Evolutionary conservation across 2,329 filamentous ascomycete species (phyloP).

Genomic region (Dendryphion nanum): DNA sequence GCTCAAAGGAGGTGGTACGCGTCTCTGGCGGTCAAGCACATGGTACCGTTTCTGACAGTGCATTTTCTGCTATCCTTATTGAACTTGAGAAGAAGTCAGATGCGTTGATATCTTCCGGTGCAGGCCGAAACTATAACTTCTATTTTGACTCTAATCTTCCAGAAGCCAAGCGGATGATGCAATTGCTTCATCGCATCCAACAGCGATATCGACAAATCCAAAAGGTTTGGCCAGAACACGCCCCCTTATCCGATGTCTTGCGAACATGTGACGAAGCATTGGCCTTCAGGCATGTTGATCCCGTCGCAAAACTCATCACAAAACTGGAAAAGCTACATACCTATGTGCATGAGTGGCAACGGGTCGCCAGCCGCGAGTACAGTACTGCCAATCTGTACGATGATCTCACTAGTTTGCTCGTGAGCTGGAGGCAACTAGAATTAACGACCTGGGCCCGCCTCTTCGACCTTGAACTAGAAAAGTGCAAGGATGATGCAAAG

Average conservation of each 20-base stretch:
- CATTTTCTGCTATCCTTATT: conserved; percentile 67
- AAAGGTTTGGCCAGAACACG: conserved; percentile 66
- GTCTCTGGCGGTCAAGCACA: conserved; percentile 24
- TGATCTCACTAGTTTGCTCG: conserved; percentile 73
- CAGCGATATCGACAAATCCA: conserved; percentile 69
- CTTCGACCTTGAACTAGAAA: conserved; percentile 78
- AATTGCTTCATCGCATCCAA: conserved; percentile 67
- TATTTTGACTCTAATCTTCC: conserved; percentile 77
- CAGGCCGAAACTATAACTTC: conserved; percentile 68
- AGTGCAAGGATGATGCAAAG: conserved; percentile 73
- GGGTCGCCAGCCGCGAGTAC: conserved; percentile 80
- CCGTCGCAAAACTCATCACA: conserved; percentile 80
- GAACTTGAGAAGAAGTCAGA: conserved; percentile 62
- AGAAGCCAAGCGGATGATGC: conserved; percentile 73
- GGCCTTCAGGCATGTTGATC: conserved; percentile 73
- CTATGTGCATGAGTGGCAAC: conserved; percentile 91
- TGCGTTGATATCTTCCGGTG: conserved; percentile 31
- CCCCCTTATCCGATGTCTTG: conserved; percentile 78
- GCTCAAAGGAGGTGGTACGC: conserved; percentile 24
- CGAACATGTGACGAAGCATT: conserved; percentile 72
- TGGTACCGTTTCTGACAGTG: conserved; percentile 40
- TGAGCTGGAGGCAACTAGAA: conserved; percentile 88
- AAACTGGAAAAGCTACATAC: conserved; percentile 84
- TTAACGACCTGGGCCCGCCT: conserved; percentile 88
- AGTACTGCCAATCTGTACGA: conserved; percentile 71